Conservation (phyloP, 768 basidiomycete species). For the Vararia minispora region DNA sequence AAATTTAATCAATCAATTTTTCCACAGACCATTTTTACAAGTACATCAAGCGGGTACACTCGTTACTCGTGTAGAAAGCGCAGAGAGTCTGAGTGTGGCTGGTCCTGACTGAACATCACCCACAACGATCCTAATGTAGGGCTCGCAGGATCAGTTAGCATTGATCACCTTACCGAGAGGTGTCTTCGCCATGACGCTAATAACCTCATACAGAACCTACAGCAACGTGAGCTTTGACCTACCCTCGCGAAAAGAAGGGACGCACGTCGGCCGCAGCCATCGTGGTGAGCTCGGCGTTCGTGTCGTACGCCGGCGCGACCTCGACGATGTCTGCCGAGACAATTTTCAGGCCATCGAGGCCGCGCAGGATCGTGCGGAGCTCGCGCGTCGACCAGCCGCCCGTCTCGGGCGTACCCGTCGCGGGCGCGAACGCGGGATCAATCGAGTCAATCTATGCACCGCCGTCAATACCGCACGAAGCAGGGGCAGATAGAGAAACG, state of each 20-base stretch:
- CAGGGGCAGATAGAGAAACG: constrained; percentile 5
- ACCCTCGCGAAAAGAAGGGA: constrained; percentile 18
- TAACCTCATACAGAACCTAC: constrained; percentile 65
- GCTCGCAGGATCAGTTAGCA: constrained; percentile 3
- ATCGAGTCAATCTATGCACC: constrained; percentile 56
- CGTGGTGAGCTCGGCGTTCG: constrained; percentile 50
- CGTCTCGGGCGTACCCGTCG: constrained; percentile 78
- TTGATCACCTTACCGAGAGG: constrained; percentile 59
- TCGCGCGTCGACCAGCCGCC: constrained; percentile 82
- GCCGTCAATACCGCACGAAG: background rate
- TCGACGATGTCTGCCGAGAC: constrained; percentile 81
- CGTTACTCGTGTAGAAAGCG: no score
- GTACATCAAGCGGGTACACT: no score
- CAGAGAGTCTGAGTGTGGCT: no score
- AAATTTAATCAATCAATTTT: no score
- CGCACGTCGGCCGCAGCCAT: constrained; percentile 53
- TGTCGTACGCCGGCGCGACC: constrained; percentile 75
- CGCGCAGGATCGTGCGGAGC: constrained; percentile 63
- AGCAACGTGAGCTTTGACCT: constrained; percentile 23
- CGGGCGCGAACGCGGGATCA: constrained; percentile 75
- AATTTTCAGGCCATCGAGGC: constrained; percentile 63
- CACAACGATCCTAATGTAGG: no score
- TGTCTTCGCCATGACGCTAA: constrained; percentile 74
- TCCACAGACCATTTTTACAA: no score
- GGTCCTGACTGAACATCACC: no score